Evolutionary conservation across 768 basidiomycete genomes (phyloP).

Genomic region (Antrodiella citrinella): DNA sequence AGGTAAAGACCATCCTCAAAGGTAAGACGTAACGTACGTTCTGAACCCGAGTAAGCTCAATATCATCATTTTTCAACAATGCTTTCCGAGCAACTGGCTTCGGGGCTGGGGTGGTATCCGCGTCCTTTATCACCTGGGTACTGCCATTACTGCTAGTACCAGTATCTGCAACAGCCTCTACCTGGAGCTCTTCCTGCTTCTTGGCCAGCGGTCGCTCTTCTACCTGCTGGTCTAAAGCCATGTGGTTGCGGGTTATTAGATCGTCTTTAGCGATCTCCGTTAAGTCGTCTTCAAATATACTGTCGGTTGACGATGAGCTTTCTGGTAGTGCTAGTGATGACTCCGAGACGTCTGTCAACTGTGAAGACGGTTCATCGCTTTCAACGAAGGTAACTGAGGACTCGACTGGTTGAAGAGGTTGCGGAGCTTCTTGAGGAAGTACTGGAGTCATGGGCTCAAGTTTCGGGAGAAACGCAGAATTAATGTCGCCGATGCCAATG

Average conservation of each 20-base stretch:
- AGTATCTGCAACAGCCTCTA: background rate
- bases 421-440: slow-evolving; percentile 17
- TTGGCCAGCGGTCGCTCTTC: slow-evolving; percentile 84
- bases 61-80: slow-evolving; percentile 80
- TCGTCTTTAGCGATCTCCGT: slow-evolving; percentile 42
- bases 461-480: slow-evolving; percentile 88
- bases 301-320: background rate
- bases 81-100: slow-evolving; percentile 47
- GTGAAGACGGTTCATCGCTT: slow-evolving; percentile 4
- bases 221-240: slow-evolving; percentile 76
- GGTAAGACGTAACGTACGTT: slow-evolving; percentile 40
- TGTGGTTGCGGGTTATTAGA: slow-evolving; percentile 60
- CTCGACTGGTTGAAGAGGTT: background rate
- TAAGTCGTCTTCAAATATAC: slow-evolving; percentile 26
- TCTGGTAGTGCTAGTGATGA: background rate
- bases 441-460: slow-evolving; percentile 43
- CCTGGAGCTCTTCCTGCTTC: slow-evolving; percentile 70
- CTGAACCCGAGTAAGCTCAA: slow-evolving; percentile 71
- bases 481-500: slow-evolving; percentile 96
- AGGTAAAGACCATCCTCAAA: slow-evolving; percentile 3
- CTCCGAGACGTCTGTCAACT: background rate
- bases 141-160: slow-evolving; percentile 1
- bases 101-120: slow-evolving; percentile 12
- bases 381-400: background rate
- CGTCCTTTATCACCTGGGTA: slow-evolving; percentile 7